Evolutionary conservation across 1,284 basidiomycete genomes (phyloP).

Genomic region (Microstroma glucosiphilum): DNA sequence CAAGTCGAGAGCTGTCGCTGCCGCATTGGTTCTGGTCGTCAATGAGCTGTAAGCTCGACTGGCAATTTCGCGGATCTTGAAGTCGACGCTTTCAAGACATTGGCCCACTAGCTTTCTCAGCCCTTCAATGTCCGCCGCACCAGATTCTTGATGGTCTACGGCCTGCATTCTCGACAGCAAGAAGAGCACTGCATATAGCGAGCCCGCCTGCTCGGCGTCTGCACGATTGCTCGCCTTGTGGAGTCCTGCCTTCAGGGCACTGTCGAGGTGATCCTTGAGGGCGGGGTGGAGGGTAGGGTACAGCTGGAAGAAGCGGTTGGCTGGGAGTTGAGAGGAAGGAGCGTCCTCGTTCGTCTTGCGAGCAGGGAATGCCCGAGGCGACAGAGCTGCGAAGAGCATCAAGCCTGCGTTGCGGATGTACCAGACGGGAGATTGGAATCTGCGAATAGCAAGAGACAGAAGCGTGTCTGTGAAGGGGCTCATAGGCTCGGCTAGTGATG

Average conservation of each 20-base stretch:
- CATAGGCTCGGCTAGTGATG: constrained; percentile 28
- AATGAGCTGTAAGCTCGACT: not conserved
- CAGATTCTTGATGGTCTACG: constrained; percentile 13
- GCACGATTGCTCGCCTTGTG: not conserved
- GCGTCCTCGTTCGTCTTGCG: constrained; percentile 29
- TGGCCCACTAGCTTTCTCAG: constrained; percentile 19
- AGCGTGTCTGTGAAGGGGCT: constrained; percentile 34
- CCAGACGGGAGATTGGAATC: constrained; percentile 50
- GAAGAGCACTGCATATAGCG: constrained; percentile 37
- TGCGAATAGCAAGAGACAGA: constrained; percentile 44
- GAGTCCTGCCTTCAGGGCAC: not conserved
- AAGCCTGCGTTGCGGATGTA: constrained; percentile 51
- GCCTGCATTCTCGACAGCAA: constrained; percentile 35
- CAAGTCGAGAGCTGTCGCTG: not conserved
- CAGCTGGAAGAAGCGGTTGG: constrained; percentile 30
- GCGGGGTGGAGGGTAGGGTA: constrained; percentile 21
- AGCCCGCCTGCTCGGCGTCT: constrained; percentile 6
- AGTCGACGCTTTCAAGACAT: constrained; percentile 28
- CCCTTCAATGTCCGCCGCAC: constrained; percentile 10
- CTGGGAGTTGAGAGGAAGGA: constrained; percentile 22
- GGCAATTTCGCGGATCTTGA: constrained; percentile 34
- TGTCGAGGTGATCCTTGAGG: constrained; percentile 6
- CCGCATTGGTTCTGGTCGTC: not conserved
- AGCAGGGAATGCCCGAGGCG: constrained; percentile 42
- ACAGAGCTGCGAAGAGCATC: constrained; percentile 50